Evolutionary conservation across 2,329 filamentous ascomycete species (phyloP).

Genomic region (Alternaria brassicicola): DNA sequence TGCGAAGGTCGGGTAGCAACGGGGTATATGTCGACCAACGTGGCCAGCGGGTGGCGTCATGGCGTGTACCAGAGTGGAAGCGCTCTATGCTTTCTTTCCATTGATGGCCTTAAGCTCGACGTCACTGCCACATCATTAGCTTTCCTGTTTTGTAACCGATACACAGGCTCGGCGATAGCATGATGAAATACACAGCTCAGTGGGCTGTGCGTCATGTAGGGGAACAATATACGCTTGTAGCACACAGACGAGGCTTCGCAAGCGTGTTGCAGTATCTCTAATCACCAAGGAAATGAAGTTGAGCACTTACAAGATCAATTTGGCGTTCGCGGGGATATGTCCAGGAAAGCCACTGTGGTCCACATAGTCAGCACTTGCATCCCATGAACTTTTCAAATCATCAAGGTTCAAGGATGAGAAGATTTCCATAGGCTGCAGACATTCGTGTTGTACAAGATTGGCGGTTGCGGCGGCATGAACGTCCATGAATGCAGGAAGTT

Average conservation of each 20-base stretch:
- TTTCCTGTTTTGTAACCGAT: constrained; percentile 2
- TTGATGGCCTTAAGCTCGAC: constrained; percentile 71
- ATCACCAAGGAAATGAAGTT: constrained; percentile 6
- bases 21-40: constrained; percentile 15
- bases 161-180: background rate
- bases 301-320: constrained; percentile 78
- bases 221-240: constrained; percentile 2
- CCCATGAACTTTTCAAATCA: constrained; percentile 15
- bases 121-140: constrained; percentile 57
- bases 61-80: background rate
- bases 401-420: background rate
- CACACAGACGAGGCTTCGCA: background rate
- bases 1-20: constrained; percentile 14
- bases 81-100: constrained; percentile 52
- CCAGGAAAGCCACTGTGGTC: constrained; percentile 73
- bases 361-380: constrained; percentile 26
- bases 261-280: constrained; percentile 4
- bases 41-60: constrained; percentile 2
- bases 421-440: background rate
- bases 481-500: background rate
- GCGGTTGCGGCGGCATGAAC: constrained; percentile 5
- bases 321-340: constrained; percentile 75
- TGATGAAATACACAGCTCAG: constrained; percentile 3
- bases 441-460: background rate
- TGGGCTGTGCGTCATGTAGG: constrained; percentile 13